Base-by-base conservation (phyloP, 495 filamentous ascomycete species). In the Hypoxylon rickii region DNA sequence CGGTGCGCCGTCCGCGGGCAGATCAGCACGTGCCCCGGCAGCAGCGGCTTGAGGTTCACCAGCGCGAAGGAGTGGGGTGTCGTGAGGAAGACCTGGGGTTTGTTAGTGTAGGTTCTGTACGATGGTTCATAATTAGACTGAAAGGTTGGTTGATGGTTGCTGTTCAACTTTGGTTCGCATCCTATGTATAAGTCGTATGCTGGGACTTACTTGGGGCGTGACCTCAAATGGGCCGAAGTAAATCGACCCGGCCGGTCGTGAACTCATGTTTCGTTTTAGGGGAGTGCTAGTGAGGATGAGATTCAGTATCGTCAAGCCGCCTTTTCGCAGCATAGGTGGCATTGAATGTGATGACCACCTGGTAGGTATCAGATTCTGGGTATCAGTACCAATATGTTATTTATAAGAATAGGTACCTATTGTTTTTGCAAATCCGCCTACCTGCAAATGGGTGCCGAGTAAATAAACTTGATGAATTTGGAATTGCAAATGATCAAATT, bases 1-100 rank as follows among this genome's bases (percentile, higher is more conserved):
- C 81, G 78, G 62, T 89, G 88, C 13, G 80, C 71, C 16, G 73
- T 73, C 22, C 81, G 80, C 3, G 88, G 83, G 43, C 81, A 87
- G 50, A 97, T 80, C 19, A 98, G 88, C 48, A 97, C 87, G 74
- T 98, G 94, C 39, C 94, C 94, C 0, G 94, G 92, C 0, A 97
- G 82, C 13, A 98, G 83, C 10, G 94, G 94, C 71, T 96, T 96
- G 64, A 97, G 83, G 77, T 97, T 97, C 17, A 96, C 91, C 44
- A 96, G 81, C 52, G 88, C 88, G 77, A 89, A 94, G 68, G 85
- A 85, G 63, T 85, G 79, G 10, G 86, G 77, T 8, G 92, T 96
- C 58, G 72, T 75, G 74, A 94, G 80, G 81, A 98, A 98, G 76
- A 96, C 88, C 88, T 85, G 36, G 29, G 15, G 19, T 11, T 42